phyloP scores from a whole-genome alignment of 2,329 filamentous ascomycete genomes.

The Didymella pinodella region DNA sequence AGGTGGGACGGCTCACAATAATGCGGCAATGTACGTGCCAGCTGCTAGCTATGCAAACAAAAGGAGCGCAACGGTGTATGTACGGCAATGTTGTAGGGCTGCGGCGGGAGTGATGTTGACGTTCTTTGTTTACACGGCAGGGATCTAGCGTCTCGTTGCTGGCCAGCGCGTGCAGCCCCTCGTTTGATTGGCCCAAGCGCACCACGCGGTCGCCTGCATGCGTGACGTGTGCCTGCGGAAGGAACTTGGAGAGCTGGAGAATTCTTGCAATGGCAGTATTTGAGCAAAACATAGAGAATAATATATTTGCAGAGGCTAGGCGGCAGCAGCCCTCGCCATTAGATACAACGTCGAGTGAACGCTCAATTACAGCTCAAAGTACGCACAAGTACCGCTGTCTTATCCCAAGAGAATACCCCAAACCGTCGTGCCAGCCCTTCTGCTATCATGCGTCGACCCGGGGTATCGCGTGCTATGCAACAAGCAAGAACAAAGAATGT shows the following conservation, averaged over 20 bases:
- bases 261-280: not conserved
- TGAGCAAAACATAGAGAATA: conserved; percentile 8
- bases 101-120: conserved; percentile 29
- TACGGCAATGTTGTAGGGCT: conserved; percentile 21
- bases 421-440: conserved; percentile 24
- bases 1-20: not conserved
- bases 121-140: conserved; percentile 44
- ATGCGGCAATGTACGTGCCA: not conserved
- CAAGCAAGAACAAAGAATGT: conserved; percentile 43
- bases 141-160: conserved; percentile 30
- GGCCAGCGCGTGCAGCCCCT: conserved; percentile 24
- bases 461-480: conserved; percentile 48
- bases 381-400: conserved; percentile 24
- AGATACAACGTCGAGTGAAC: conserved; percentile 31
- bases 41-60: not conserved
- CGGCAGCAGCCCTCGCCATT: conserved; percentile 20
- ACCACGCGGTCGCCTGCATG: conserved; percentile 4
- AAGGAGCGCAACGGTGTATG: conserved; percentile 6
- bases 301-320: conserved; percentile 24
- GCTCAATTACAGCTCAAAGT: conserved; percentile 28
- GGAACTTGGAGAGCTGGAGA: not conserved
- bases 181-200: conserved; percentile 10
- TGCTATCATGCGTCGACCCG: conserved; percentile 42
- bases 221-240: conserved; percentile 2
- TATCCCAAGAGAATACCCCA: conserved; percentile 25